Percentiles rank a stretch among this genome's conserved stretches.
phyloP scores from a whole-genome alignment of 1,139 yeast genomes.

The Candida sp. region DNA sequence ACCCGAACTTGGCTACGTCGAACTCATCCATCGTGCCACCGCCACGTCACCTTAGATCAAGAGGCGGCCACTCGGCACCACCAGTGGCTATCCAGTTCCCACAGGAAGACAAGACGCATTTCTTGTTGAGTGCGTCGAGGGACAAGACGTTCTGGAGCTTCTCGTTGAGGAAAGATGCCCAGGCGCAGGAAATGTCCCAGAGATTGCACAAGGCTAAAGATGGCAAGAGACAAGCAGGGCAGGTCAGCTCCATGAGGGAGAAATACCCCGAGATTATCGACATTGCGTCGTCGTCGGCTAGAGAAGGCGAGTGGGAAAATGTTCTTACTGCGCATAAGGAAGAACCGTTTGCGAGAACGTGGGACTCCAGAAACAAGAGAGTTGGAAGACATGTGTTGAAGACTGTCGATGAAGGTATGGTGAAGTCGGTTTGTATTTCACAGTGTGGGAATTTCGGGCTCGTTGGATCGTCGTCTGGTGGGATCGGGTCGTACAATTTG shows the following conservation, averaged over 20 bases:
- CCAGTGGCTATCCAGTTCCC: constrained; percentile 82
- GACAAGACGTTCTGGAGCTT: constrained; percentile 92
- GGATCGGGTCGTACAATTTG: constrained; percentile 86
- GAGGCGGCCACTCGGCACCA: constrained; percentile 98
- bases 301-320: constrained; percentile 96
- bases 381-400: constrained; percentile 74
- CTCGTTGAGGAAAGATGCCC: constrained; percentile 94
- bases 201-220: constrained; percentile 58
- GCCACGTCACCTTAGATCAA: constrained; percentile 88
- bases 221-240: constrained; percentile 65
- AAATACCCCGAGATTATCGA: constrained; percentile 80
- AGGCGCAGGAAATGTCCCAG: constrained; percentile 93
- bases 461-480: constrained; percentile 91
- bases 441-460: constrained; percentile 96
- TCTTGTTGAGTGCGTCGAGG: constrained; percentile 82
- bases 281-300: constrained; percentile 75
- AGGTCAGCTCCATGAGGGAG: constrained; percentile 51
- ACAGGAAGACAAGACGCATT: constrained; percentile 79
- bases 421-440: constrained; percentile 80
- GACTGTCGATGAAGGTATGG: constrained; percentile 83
- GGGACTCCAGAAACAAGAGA: constrained; percentile 86
- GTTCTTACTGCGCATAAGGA: constrained; percentile 91
- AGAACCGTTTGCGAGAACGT: constrained; percentile 84
- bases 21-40: constrained; percentile 75
- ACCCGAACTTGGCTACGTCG: constrained; percentile 80